phyloP scores from a whole-genome alignment of 306 rosid genomes.

The Pterocarpus santalinus region DNA sequence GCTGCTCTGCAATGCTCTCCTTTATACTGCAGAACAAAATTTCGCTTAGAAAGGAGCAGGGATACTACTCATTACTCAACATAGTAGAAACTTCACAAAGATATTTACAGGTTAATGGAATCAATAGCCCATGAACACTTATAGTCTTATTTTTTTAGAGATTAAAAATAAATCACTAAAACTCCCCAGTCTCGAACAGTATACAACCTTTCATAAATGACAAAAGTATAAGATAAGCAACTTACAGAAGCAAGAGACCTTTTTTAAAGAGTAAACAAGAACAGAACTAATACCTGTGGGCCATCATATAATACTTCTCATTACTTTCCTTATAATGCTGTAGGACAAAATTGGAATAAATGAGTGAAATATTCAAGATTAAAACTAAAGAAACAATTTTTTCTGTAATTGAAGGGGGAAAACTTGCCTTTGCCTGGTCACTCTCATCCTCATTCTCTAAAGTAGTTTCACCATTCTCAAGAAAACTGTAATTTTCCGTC shows the following conservation, averaged over 20 bases:
- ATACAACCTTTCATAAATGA: conserved; percentile 7
- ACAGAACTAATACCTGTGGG: conserved; percentile 78
- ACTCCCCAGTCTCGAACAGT: background rate
- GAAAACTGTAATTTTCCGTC: conserved; percentile 57
- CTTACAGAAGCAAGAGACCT: conserved; percentile 37
- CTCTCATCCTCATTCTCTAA: conserved; percentile 90
- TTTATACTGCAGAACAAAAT: conserved; percentile 72
- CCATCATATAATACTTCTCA: conserved; percentile 98
- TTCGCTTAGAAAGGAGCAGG: conserved; percentile 35
- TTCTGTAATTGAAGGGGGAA: background rate
- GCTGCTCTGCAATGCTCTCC: conserved; percentile 95
- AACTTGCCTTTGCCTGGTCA: conserved; percentile 97
- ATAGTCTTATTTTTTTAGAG: background rate
- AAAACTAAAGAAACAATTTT: conserved; percentile 27
- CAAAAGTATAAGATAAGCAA: conserved; percentile 12
- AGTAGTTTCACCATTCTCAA: conserved; percentile 68
- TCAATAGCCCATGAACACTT: conserved; percentile 39
- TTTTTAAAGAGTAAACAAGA: conserved; percentile 38
- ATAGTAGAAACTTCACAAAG: background rate
- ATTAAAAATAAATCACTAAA: conserved; percentile 28
- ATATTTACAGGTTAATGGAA: conserved; percentile 37
- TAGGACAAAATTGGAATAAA: conserved; percentile 49
- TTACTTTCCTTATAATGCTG: conserved; percentile 99
- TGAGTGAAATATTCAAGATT: conserved; percentile 38
- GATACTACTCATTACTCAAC: background rate